Percentiles rank a stretch among this genome's conserved stretches.
phyloP scores from a whole-genome alignment of 208 protist genomes.

The Wallacemonas sp. region DNA sequence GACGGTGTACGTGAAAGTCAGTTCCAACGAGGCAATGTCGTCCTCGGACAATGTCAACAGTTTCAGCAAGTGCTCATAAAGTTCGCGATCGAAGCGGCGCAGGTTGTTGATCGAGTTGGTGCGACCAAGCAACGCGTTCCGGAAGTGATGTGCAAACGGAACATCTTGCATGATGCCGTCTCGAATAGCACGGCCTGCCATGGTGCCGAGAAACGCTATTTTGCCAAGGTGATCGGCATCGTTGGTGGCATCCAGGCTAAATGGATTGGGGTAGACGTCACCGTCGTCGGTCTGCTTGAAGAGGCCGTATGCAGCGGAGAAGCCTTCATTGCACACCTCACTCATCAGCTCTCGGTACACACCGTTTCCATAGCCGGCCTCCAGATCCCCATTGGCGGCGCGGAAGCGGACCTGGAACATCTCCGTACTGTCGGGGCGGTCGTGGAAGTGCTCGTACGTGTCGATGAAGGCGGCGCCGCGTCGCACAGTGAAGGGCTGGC shows the following conservation, averaged over 20 bases:
- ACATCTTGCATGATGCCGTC: conserved; percentile 90
- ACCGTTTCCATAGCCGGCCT: conserved; percentile 91
- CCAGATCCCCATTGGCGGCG: conserved; percentile 37
- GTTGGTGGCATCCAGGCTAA: conserved; percentile 63
- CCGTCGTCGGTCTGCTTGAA: conserved; percentile 85
- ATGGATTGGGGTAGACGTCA: conserved; percentile 91
- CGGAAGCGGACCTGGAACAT: conserved; percentile 68
- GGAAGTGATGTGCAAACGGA: conserved; percentile 92
- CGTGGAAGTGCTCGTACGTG: conserved; percentile 66
- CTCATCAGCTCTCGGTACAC: conserved; percentile 93
- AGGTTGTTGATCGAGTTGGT: conserved; percentile 92
- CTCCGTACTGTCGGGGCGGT: conserved; percentile 38
- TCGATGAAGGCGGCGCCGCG: conserved; percentile 84
- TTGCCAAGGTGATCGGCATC: conserved; percentile 65
- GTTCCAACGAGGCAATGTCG: conserved; percentile 62
- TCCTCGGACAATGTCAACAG: conserved; percentile 64
- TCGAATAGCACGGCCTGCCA: conserved; percentile 89
- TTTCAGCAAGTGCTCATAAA: conserved; percentile 84
- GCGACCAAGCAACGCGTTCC: conserved; percentile 83
- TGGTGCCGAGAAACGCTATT: conserved; percentile 89
- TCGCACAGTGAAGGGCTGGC: conserved; percentile 23
- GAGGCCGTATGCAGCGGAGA: conserved; percentile 78
- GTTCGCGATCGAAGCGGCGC: conserved; percentile 76
- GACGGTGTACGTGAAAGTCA: conserved; percentile 85
- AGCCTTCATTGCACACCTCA: conserved; percentile 77